Percentiles rank a stretch among this genome's conserved stretches.
Conservation (phyloP, 1,139 yeast species). For the Yamadazyma diddensiae region DNA sequence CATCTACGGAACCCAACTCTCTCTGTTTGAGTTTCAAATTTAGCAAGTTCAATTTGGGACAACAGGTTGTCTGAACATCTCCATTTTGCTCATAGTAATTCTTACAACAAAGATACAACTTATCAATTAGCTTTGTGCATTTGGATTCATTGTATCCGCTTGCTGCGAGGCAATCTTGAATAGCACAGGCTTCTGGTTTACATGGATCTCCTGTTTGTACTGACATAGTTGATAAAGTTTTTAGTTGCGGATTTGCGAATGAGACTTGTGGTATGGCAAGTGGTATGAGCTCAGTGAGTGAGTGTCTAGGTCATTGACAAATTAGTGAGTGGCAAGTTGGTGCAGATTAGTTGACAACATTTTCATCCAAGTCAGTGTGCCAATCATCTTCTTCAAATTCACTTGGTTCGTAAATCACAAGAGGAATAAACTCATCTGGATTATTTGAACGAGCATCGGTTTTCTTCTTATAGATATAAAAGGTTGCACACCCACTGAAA, state of each 20-base stretch:
- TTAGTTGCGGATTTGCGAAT: no score
- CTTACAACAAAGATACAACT: slow-evolving; percentile 60
- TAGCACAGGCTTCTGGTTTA: slow-evolving; percentile 66
- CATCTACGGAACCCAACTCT: slow-evolving; percentile 50
- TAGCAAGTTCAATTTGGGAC: slow-evolving; percentile 58
- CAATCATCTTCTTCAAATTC: slow-evolving; percentile 49
- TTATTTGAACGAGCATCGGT: slow-evolving; percentile 21
- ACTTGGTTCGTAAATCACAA: slow-evolving; percentile 47
- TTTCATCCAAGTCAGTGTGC: slow-evolving; percentile 40
- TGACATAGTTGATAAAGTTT: neutral
- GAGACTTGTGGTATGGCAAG: no score
- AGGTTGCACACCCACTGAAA: slow-evolving; percentile 42
- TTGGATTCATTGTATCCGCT: slow-evolving; percentile 60
- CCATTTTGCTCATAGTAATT: slow-evolving; percentile 54
- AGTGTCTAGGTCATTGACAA: no score
- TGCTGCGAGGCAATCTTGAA: slow-evolving; percentile 58
- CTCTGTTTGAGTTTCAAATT: slow-evolving; percentile 59
- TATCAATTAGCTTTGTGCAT: slow-evolving; percentile 58
- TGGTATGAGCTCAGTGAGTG: no score
- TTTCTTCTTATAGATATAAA: slow-evolving; percentile 33
- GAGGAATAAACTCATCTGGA: slow-evolving; percentile 40
- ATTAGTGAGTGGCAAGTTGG: no score
- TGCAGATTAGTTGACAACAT: neutral
- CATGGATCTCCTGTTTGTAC: slow-evolving; percentile 42
- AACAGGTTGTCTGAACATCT: slow-evolving; percentile 55